Percentiles rank a stretch among this genome's conserved stretches.
phyloP scores from a whole-genome alignment of 108 stramenopile genomes.

The Cyclotella sp. region DNA sequence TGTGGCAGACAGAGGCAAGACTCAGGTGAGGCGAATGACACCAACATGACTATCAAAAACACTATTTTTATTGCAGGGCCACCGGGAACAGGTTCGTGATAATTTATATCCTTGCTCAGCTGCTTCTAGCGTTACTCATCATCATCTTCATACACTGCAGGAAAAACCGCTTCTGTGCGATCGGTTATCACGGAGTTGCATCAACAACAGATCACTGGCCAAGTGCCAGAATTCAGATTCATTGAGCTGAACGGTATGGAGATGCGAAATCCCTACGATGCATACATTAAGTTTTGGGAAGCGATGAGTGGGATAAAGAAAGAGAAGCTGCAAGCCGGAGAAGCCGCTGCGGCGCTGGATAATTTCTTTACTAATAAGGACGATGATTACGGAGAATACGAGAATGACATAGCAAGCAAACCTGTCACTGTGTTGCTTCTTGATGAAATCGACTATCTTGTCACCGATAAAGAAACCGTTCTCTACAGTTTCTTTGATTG shows the following conservation, averaged over 20 bases:
- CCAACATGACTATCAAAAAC: conserved; percentile 4
- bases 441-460: conserved; percentile 98
- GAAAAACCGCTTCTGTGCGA: conserved; percentile 81
- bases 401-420: conserved; percentile 14
- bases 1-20: conserved; percentile 30
- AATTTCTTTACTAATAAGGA: conserved; percentile 56
- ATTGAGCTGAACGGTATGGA: conserved; percentile 90
- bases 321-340: conserved; percentile 55
- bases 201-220: conserved; percentile 62
- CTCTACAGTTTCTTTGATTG: conserved; percentile 98
- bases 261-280: conserved; percentile 80
- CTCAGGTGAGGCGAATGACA: conserved; percentile 12
- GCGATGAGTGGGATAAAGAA: conserved; percentile 60
- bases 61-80: conserved; percentile 41
- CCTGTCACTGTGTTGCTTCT: conserved; percentile 77
- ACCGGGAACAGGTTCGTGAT: conserved; percentile 71
- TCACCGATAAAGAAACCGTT: conserved; percentile 92
- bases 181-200: conserved; percentile 65
- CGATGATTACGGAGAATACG: conserved; percentile 22
- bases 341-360: conserved; percentile 66
- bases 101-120: conserved; percentile 7
- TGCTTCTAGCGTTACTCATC: neutral
- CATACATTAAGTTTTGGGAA: conserved; percentile 84
- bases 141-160: neutral
- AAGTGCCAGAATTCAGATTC: conserved; percentile 74